Percentiles rank a stretch among this genome's conserved stretches.
Evolutionary conservation across 78 protist genomes (phyloP).

Genomic region (Dictyostelium intermedium): DNA sequence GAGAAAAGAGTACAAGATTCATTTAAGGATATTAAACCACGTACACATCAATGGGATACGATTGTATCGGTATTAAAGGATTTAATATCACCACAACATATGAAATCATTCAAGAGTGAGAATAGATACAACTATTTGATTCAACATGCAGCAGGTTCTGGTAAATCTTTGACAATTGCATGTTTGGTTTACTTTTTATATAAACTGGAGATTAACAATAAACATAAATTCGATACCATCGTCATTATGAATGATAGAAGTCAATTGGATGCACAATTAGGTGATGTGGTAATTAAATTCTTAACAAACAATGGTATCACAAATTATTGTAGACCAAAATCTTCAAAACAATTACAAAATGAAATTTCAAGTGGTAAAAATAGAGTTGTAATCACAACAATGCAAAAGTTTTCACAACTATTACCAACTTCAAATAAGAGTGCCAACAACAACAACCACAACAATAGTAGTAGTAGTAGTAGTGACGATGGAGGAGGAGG

Average conservation of each 20-base stretch:
- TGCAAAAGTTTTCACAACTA: slow-evolving; percentile 77
- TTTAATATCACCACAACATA: slow-evolving; percentile 27
- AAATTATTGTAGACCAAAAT: slow-evolving; percentile 47
- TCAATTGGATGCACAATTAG: slow-evolving; percentile 80
- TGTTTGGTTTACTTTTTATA: slow-evolving; percentile 25
- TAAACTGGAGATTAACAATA: slow-evolving; percentile 50
- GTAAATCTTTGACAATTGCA: slow-evolving; percentile 66
- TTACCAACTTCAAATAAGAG: slow-evolving; percentile 5
- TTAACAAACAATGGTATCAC: slow-evolving; percentile 23
- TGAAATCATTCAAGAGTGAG: slow-evolving; percentile 29
- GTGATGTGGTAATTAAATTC: slow-evolving; percentile 51
- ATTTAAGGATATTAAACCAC: slow-evolving; percentile 31
- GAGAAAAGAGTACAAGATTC: slow-evolving; percentile 21
- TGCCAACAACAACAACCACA: not conserved
- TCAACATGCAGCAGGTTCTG: slow-evolving; percentile 81
- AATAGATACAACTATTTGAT: slow-evolving; percentile 67
- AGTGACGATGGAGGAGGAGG: no score
- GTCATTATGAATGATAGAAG: slow-evolving; percentile 81
- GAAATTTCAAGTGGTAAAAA: slow-evolving; percentile 38
- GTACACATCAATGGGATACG: slow-evolving; percentile 75
- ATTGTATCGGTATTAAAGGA: slow-evolving; percentile 41
- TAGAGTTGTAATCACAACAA: slow-evolving; percentile 71
- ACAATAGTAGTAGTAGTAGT: not conserved
- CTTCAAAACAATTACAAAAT: slow-evolving; percentile 29
- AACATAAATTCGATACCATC: slow-evolving; percentile 71